Percentiles rank a stretch among this genome's conserved stretches.
Evolutionary conservation across 176 grass and related monocot genomes (phyloP).

Genomic region (Juncus inflexus): DNA sequence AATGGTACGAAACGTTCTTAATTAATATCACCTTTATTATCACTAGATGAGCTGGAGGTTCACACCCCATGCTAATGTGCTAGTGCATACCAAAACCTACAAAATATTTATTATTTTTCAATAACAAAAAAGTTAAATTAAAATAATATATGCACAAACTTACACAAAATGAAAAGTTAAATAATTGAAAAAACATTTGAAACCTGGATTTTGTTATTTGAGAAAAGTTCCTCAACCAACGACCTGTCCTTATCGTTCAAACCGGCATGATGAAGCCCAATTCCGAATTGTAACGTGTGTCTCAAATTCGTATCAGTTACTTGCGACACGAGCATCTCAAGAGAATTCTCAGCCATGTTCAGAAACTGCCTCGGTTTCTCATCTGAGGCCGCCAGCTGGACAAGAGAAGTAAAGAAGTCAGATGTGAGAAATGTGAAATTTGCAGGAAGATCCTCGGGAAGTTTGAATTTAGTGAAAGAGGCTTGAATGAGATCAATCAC

Average conservation of each 20-base stretch:
- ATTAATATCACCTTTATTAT: slow-evolving; percentile 77
- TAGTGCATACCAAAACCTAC: slow-evolving; percentile 88
- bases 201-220: slow-evolving; percentile 99
- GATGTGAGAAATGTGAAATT: background rate
- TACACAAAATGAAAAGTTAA: background rate
- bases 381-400: slow-evolving; percentile 85
- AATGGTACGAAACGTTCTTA: too few relatives aligned
- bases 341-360: slow-evolving; percentile 63
- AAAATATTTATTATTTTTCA: slow-evolving; percentile 26
- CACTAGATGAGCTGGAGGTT: slow-evolving; percentile 95
- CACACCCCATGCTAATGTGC: slow-evolving; percentile 98
- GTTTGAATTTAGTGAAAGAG: slow-evolving; percentile 22
- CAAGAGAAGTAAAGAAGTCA: slow-evolving; percentile 30
- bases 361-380: slow-evolving; percentile 94
- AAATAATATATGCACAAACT: too few relatives aligned
- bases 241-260: slow-evolving; percentile 94
- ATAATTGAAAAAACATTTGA: background rate
- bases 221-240: slow-evolving; percentile 92
- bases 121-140: slow-evolving; percentile 12
- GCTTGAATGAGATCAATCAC: slow-evolving; percentile 99
- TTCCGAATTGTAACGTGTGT: slow-evolving; percentile 96
- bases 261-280: slow-evolving; percentile 93
- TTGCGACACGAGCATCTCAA: slow-evolving; percentile 98
- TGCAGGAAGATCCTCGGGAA: slow-evolving; percentile 17
- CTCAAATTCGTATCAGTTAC: slow-evolving; percentile 84